Conservation (phyloP, 805 yeast species). For the Saturnispora mendoncae region DNA sequence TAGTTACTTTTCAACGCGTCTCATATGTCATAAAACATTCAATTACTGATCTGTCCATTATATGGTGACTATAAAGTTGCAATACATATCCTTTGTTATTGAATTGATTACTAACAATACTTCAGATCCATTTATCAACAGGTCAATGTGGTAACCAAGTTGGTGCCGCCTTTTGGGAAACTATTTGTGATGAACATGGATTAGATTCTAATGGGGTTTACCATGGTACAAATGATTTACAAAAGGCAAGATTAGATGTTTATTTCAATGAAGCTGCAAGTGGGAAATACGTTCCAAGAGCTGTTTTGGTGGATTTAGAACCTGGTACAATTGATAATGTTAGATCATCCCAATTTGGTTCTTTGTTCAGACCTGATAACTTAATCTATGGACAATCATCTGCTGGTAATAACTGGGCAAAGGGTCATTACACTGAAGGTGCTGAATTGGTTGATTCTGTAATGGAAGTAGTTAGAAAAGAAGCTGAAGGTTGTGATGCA, state of each 20-base stretch:
- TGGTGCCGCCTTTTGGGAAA: conserved; percentile 92
- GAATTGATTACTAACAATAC: conserved; percentile 3
- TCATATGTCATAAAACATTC: neutral
- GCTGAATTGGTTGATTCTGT: conserved; percentile 89
- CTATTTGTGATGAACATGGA: conserved; percentile 84
- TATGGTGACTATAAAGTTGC: neutral
- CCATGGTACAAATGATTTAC: conserved; percentile 49
- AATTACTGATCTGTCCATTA: too few species aligned
- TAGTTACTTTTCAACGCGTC: conserved; percentile 2
- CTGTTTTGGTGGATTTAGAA: conserved; percentile 86
- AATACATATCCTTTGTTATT: neutral
- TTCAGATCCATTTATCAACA: conserved; percentile 87
- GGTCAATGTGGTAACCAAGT: conserved; percentile 99
- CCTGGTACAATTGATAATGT: conserved; percentile 91
- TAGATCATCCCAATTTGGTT: conserved; percentile 70
- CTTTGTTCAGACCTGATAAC: conserved; percentile 87
- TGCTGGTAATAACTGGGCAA: conserved; percentile 96
- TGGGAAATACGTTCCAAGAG: conserved; percentile 88
- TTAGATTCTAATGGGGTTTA: conserved; percentile 67
- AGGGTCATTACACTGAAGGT: conserved; percentile 94
- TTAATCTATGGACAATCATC: conserved; percentile 83
- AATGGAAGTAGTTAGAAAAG: conserved; percentile 83
- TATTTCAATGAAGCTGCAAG: conserved; percentile 82
- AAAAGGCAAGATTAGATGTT: conserved; percentile 53
- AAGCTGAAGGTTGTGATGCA: conserved; percentile 88